Base-by-base conservation (phyloP, 495 filamentous ascomycete species). In the Lasiosphaeria miniovina region DNA sequence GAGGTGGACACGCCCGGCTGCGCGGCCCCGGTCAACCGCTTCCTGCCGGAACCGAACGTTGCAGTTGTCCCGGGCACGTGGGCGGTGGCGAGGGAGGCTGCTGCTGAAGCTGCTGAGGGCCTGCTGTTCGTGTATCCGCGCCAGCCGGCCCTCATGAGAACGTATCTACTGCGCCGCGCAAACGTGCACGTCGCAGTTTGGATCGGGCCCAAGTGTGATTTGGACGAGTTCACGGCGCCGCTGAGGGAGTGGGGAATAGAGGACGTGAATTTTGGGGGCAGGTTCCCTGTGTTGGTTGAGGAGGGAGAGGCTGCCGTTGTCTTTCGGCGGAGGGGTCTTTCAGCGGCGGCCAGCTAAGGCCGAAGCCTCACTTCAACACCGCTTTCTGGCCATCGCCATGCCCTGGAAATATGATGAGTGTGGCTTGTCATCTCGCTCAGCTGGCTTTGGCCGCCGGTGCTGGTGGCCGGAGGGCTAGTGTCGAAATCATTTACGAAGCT, bases 111-210 rank as follows among this genome's bases (percentile, higher is more conserved):
- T 33, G 54, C 55, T 2, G 55, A 53, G 15, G 67, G 57, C 1
- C 36, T 69, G 52, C 7, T 69, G 15, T 69, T 69, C 58, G 60
- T 67, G 10, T 69, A 67, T 36, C 67, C 65, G 9, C 38, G 67
- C 48, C 54, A 65, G 52, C 17, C 36, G 5, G 51, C 34, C 7
- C 52, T 69, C 57, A 35, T 69, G 8, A 17, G 17, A 46, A 36
- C 32, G 35, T 69, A 69, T 61, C 43, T 69, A 54, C 36, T 40
- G 9, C 34, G 10, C 2, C 46, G 52, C 32, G 38, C 17, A n/a
- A 14, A 14, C 32, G 55, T 66, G 10, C 11, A 41, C 38, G 59
- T 67, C 7, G 67, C 57, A 4, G 60, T 69, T n/a, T 69, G 65
- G 67, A 63, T 69, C 46, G 67, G 67, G 35, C 67, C 67, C 3